A percentile compares a stretch with the other conserved stretches of the same genome.
Conservation (phyloP, 768 basidiomycete species). For the Lactarius indigo region DNA sequence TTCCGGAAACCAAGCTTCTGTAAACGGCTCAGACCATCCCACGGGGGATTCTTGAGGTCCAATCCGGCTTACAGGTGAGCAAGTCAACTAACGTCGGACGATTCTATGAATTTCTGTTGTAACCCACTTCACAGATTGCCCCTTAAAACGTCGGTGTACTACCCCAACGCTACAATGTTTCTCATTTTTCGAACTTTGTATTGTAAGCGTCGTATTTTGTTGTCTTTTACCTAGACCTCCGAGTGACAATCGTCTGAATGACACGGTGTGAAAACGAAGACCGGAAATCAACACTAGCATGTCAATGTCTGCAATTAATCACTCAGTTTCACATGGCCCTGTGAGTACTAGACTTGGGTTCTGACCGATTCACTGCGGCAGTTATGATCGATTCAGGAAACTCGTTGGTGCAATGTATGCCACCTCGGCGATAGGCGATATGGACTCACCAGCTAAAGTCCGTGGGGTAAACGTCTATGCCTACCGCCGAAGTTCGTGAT, state of each 20-base stretch:
- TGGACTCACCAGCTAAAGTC: neutral
- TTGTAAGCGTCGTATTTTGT: neutral
- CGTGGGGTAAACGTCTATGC: neutral
- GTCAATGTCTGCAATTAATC: neutral
- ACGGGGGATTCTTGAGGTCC: neutral
- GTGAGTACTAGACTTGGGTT: neutral
- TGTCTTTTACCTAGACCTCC: neutral
- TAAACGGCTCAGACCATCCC: neutral
- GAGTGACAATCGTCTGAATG: neutral
- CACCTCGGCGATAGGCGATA: neutral
- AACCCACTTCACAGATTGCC: neutral
- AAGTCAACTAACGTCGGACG: neutral
- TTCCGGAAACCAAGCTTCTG: neutral
- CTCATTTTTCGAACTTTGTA: neutral
- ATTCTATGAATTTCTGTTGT: neutral
- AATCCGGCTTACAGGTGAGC: neutral
- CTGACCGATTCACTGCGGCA: too few relatives aligned
- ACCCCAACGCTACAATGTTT: too few relatives aligned
- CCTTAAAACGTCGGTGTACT: neutral
- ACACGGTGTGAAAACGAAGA: neutral
- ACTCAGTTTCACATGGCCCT: neutral
- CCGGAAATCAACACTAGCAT: neutral
- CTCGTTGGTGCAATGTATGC: neutral
- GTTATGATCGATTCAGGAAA: neutral
- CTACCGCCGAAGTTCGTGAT: constrained; percentile 2